Conservation (phyloP, 1,284 basidiomycete genomes). For the Tilletia caries region DNA sequence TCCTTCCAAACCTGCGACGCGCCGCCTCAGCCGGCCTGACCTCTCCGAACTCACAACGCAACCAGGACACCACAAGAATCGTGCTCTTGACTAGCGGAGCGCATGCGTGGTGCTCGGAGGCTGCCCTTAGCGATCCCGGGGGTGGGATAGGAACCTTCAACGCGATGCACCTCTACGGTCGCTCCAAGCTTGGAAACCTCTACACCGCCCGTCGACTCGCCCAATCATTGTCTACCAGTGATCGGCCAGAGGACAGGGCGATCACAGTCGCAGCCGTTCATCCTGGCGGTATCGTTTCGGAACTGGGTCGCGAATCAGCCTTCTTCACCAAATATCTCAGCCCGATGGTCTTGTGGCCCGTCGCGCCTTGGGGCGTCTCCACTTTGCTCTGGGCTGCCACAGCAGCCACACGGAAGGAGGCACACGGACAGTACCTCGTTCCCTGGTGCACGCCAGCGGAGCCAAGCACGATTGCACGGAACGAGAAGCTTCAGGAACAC, state of each 20-base stretch:
- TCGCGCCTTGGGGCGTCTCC: constrained; percentile 24
- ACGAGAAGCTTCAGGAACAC: constrained; percentile 13
- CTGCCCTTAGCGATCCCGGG: neutral
- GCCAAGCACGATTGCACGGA: constrained; percentile 21
- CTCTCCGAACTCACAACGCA: neutral
- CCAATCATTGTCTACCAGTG: neutral
- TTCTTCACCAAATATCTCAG: neutral
- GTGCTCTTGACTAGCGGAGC: neutral
- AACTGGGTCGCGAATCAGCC: constrained; percentile 3
- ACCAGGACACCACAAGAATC: neutral
- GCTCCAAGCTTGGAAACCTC: constrained; percentile 31
- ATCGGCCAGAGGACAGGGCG: neutral
- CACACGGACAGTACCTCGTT: constrained; percentile 31
- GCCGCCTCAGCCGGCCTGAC: neutral
- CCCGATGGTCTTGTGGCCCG: constrained; percentile 11
- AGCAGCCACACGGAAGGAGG: constrained; percentile 14
- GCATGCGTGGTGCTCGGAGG: constrained; percentile 2
- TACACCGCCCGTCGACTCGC: constrained; percentile 25
- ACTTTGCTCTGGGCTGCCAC: constrained; percentile 35
- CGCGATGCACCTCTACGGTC: constrained; percentile 2
- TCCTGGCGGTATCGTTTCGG: constrained; percentile 3
- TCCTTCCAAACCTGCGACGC: constrained; percentile 24
- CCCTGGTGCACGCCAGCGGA: constrained; percentile 32
- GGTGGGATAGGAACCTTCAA: neutral
- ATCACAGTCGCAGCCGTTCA: constrained; percentile 5